Percentiles rank a stretch among this genome's conserved stretches.
phyloP scores from a whole-genome alignment of 2,329 filamentous ascomycete genomes.

The Phyllosticta paracitricarpa region DNA sequence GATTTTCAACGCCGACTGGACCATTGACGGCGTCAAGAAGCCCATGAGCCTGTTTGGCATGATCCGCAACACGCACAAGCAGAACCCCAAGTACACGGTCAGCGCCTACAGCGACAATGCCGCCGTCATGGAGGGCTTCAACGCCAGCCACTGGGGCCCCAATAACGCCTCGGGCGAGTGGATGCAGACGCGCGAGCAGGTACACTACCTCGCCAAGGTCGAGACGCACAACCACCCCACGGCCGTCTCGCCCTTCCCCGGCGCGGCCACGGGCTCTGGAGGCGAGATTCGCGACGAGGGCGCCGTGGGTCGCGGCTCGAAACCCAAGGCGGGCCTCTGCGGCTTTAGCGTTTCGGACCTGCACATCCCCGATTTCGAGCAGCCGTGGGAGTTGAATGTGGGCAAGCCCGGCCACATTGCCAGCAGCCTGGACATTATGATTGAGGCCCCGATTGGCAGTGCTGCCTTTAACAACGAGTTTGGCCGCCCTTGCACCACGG shows the following conservation, averaged over 20 bases:
- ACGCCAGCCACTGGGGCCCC: conserved; percentile 74
- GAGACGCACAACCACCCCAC: conserved; percentile 98
- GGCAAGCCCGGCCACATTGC: conserved; percentile 88
- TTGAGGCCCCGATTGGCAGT: conserved; percentile 90
- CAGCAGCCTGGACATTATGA: conserved; percentile 92
- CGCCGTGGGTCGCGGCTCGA: conserved; percentile 84
- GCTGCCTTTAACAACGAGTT: conserved; percentile 98
- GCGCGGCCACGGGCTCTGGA: conserved; percentile 88
- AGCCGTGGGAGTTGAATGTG: conserved; percentile 86
- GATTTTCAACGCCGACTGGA: conserved; percentile 96
- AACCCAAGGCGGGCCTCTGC: conserved; percentile 80
- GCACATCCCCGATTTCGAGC: conserved; percentile 68
- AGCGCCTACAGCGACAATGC: conserved; percentile 98
- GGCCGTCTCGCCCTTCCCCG: conserved; percentile 85
- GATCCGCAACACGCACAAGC: conserved; percentile 90
- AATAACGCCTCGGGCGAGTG: conserved; percentile 79
- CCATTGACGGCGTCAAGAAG: conserved; percentile 77
- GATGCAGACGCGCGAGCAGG: conserved; percentile 74
- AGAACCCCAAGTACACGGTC: conserved; percentile 67
- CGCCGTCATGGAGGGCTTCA: conserved; percentile 70
- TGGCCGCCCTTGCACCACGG: conserved; percentile 75
- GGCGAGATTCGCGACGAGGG: conserved; percentile 95
- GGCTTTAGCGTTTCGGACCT: conserved; percentile 96
- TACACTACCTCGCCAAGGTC: conserved; percentile 86
- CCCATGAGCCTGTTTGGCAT: conserved; percentile 79